Base-by-base conservation (phyloP, 805 yeast species). In the Hanseniaspora guilliermondii region DNA sequence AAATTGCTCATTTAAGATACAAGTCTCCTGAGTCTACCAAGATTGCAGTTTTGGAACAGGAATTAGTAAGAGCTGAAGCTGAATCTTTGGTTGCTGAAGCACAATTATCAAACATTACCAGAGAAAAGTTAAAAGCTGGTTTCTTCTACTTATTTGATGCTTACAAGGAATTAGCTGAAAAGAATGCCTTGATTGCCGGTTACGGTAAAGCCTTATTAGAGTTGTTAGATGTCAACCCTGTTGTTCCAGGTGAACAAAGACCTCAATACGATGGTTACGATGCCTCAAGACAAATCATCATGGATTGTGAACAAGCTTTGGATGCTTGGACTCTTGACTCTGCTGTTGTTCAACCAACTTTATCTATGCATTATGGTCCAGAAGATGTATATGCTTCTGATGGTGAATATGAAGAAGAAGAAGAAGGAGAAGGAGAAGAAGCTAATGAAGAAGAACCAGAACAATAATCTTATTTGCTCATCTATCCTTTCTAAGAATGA, bases 61-160 rank as follows among this genome's bases (percentile, higher is more conserved):
- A 86, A 70, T 75, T 86, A 66, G 95, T 87, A 56, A 78, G 95
- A 71, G 93, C 93, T 38, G 95, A 87, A 72, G 95, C 95, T 54
- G 95, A 87, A 72, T 82, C 88, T 52, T 75, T 86, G 60, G 95
- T 87, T 62, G 95, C 95, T 49, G 95, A 86, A 73, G 94, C 94
- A 32, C 95, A 87, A 73, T 76, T 87, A 63, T 83, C 91, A 38
- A 86, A 86, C 71, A 85, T 85, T 66, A 85, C 95, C 60, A 77
- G 95, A 73, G 88, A 86, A 67, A 84, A 85, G 71, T 77, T 87
- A 67, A 83, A 85, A 74, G 84, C 86, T 61, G 87, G 94, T 42
- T 85, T 78, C 76, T 77, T 82, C 70, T 83, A 84, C 69, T 89
- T 84, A 69, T 85, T 87, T 67, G 94, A 85, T 68, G 83, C 95